Percentiles rank a stretch among this genome's conserved stretches.
Evolutionary conservation across 2,329 filamentous ascomycete genomes (phyloP).

Genomic region (Ilyonectria sp.): DNA sequence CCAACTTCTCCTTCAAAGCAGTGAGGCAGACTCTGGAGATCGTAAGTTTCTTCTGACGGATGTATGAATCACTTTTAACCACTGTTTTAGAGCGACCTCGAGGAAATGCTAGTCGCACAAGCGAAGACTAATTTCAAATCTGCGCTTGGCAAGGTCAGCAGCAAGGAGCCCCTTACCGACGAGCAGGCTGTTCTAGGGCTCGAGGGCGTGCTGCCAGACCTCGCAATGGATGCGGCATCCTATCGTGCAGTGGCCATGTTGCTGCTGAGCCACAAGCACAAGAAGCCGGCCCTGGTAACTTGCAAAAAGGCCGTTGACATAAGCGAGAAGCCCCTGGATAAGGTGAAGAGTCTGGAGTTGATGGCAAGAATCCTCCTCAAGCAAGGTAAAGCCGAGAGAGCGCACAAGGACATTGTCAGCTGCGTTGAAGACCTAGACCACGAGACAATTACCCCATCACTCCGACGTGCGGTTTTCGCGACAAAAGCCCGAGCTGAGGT

Average conservation of each 20-base stretch:
- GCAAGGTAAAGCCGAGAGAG: conserved; percentile 27
- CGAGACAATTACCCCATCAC: conserved; percentile 18
- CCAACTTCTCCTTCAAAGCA: conserved; percentile 27
- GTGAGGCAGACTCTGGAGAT: conserved; percentile 30
- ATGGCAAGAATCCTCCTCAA: conserved; percentile 36
- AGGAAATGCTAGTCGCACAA: conserved; percentile 31
- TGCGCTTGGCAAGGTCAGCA: neutral
- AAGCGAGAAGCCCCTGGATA: conserved; percentile 32
- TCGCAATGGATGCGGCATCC: conserved; percentile 29
- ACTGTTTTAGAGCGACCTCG: conserved; percentile 31
- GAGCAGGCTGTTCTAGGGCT: conserved; percentile 37
- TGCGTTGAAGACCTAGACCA: conserved; percentile 27
- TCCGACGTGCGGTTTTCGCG: conserved; percentile 35
- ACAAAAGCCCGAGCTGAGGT: conserved; percentile 41
- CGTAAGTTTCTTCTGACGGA: conserved; percentile 14
- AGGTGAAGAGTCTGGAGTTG: conserved; percentile 32
- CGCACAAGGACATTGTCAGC: conserved; percentile 24
- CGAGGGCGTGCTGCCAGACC: conserved; percentile 39
- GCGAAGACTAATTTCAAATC: conserved; percentile 37
- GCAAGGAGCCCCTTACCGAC: conserved; percentile 12
- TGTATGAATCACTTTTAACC: neutral
- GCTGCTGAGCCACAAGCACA: conserved; percentile 32
- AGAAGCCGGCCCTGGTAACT: conserved; percentile 33
- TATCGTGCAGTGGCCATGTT: conserved; percentile 43
- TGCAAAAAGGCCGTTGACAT: conserved; percentile 36